Evolutionary conservation across 2,329 filamentous ascomycete species (phyloP), one percentile per base, ranked within the genome.

Genomic region (Incumbomyces delicatus): DNA sequence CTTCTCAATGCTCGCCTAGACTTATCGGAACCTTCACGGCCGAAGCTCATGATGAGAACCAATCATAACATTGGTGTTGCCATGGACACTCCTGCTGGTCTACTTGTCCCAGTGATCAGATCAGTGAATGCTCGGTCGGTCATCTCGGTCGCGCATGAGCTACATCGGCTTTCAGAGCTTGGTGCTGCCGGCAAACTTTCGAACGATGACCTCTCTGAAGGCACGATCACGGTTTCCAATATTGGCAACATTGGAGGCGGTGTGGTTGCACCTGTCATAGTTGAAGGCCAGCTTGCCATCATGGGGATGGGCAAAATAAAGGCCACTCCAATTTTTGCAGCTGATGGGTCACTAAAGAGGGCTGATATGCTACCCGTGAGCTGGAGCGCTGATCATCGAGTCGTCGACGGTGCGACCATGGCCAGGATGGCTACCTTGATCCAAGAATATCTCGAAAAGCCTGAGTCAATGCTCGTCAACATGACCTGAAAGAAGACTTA

Each of bases 1-100:
- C 73, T 92, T 32, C 80, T 98, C 51, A 98, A 98, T 63, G 80
- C 89, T 2, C 80, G 86, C 49, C 78, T 98, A 18, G 87, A 95
- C 57, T 74, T 70, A 1, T 66, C 65, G 37, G 71, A 74, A 49
- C 70, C 73, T 6, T 69, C 70, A 45, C 90, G 86, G 59, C 88
- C 90, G 0, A 76, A 77, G 30, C 74, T 98, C 2, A 71, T 89
- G 47, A 79, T 87, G 70, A 85, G 89, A 47, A 78, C 79, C 44
- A 81, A 85, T 60, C 92, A 98, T 74, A 94, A 98, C 66, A 90
- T 98, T 51, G 92, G 92, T 50, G 76, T 98, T 30, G 92, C 92
- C 48, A 92, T 98, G 76, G 92, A 98, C 66, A 94, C 90, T 1
- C 87, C 90, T 0, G 73, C 75, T 6, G 92, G 92, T 2, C 78